phyloP scores from a whole-genome alignment of 78 protist genomes.

The Bigelowiella natans region DNA sequence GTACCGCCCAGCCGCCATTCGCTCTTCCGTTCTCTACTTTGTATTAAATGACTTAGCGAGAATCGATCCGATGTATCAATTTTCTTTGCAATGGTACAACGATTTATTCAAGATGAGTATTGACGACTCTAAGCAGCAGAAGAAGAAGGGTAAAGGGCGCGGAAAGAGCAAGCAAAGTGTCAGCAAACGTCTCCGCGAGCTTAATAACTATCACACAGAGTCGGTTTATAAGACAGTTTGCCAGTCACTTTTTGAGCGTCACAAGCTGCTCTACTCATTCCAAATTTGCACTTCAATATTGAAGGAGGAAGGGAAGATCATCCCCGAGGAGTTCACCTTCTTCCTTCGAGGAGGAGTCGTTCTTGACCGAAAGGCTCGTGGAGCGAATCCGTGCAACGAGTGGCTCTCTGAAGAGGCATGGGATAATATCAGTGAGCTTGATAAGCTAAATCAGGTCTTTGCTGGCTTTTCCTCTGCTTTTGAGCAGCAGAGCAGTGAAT shows the following conservation, averaged over 20 bases:
- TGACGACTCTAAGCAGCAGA: background rate
- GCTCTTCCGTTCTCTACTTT: constrained; percentile 71
- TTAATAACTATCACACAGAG: constrained; percentile 55
- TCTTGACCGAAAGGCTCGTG: constrained; percentile 44
- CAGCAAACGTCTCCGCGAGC: constrained; percentile 28
- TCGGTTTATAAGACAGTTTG: constrained; percentile 52
- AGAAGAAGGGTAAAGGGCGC: background rate
- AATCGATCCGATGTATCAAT: constrained; percentile 82
- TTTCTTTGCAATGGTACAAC: constrained; percentile 63
- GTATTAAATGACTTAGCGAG: constrained; percentile 56
- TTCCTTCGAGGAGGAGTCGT: constrained; percentile 69
- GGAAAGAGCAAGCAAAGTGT: constrained; percentile 8
- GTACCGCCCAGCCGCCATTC: constrained; percentile 57
- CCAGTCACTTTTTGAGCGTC: constrained; percentile 70
- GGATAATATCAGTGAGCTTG: constrained; percentile 70
- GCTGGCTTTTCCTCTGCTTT: constrained; percentile 34
- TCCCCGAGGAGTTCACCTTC: constrained; percentile 50
- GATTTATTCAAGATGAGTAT: constrained; percentile 37
- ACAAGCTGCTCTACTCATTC: constrained; percentile 77
- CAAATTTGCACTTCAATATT: constrained; percentile 59
- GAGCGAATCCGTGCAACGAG: constrained; percentile 48
- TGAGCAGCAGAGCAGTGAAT: constrained; percentile 47
- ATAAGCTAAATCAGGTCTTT: constrained; percentile 40
- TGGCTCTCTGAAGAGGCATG: constrained; percentile 63
- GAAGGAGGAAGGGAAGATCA: constrained; percentile 30